Base-by-base conservation (phyloP, 2,329 filamentous ascomycete genomes). In the Penicillium sp. region DNA sequence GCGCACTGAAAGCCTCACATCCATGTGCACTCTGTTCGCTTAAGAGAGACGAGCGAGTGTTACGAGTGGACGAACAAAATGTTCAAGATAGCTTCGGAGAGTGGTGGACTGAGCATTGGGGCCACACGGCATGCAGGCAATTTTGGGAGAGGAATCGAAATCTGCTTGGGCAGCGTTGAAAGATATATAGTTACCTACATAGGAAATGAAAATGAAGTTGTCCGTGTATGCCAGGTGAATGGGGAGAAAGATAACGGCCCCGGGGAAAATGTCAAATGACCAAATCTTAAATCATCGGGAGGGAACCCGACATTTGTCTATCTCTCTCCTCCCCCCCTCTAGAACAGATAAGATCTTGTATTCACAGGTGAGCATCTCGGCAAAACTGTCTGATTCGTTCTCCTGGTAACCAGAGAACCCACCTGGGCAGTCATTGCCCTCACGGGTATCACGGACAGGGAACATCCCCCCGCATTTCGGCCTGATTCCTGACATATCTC, bases 21-120 rank as follows among this genome's bases (percentile, higher is more conserved):
- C 79, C 87, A 1, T 97, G 93, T 74, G 82, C 92, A 48, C 77
- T 97, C 32, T 97, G 93, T 72, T 93, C 93, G 0, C 74, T 97
- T 60, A 94, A 90, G 75, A 80, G 93, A 60, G 91, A 96, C 39
- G 93, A 97, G 75, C 82, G 93, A 47, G 80, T 97, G 12, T 72
- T 77, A 21, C 90, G 86, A 67, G 82, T 94, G 34, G 91, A 96
- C 66, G 77, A 86, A 39, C 55, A 52, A 50, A 81, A 86, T 27
- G 85, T 95, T 9, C 86, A 93, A 65, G 93, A 97, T 72, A 91
- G 89, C 70, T 97, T 97, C 78, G 91, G 91, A 13, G 93, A 97
- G 76, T 97, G 91, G 90, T 97, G 93, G 93, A 80, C 88, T 40
- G 91, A 97, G 44, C 87, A 93, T 71, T 92, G 91, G 88, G 90